Evolutionary conservation across 768 basidiomycete species (phyloP).

Genomic region (Suillus americanus): DNA sequence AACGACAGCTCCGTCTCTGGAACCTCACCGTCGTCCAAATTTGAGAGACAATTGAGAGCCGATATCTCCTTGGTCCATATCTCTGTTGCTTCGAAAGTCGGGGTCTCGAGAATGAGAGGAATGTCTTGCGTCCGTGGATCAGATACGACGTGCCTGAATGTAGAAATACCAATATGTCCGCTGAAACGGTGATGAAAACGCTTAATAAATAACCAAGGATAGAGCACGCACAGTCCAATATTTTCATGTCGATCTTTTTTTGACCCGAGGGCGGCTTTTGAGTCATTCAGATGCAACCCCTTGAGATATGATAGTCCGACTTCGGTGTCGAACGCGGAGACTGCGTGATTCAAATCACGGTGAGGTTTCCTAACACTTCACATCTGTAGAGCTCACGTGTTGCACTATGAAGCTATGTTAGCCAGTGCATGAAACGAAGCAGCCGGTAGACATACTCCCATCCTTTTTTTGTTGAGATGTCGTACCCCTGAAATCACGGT

Average conservation of each 20-base stretch:
- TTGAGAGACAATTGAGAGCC: background rate
- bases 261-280: slow-evolving; percentile 61
- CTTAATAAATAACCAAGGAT: background rate
- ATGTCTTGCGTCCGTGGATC: slow-evolving; percentile 68
- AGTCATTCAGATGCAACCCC: slow-evolving; percentile 88
- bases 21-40: background rate
- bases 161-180: slow-evolving; percentile 61
- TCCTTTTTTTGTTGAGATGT: slow-evolving; percentile 68
- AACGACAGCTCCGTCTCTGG: background rate
- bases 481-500: slow-evolving; percentile 58
- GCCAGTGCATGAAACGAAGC: background rate
- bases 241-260: slow-evolving; percentile 83
- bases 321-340: slow-evolving; percentile 62
- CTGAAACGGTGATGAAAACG: slow-evolving; percentile 32
- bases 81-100: slow-evolving; percentile 61
- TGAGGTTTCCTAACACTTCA: background rate
- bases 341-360: slow-evolving; percentile 29
- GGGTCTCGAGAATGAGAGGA: slow-evolving; percentile 83
- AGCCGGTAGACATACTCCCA: slow-evolving; percentile 58
- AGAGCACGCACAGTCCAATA: slow-evolving; percentile 66
- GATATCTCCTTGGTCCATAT: slow-evolving; percentile 75
- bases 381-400: slow-evolving; percentile 20
- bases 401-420: slow-evolving; percentile 14
- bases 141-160: slow-evolving; percentile 65
- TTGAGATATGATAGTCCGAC: slow-evolving; percentile 73